phyloP scores from a whole-genome alignment of 768 basidiomycete species.

The Russula dissimulans region DNA sequence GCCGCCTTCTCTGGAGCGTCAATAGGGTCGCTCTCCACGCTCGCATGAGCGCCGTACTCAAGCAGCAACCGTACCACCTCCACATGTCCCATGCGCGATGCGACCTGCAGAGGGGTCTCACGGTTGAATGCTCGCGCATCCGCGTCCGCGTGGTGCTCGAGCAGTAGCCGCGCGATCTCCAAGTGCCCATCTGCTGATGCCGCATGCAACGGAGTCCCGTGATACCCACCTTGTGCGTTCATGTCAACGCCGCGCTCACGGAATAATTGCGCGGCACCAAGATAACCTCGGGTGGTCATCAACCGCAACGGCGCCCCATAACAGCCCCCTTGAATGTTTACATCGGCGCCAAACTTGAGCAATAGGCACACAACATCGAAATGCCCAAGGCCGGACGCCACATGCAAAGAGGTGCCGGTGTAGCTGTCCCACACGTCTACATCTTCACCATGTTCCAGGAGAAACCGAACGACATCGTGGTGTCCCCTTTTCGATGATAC shows the following conservation, averaged over 20 bases:
- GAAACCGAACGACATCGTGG: not conserved
- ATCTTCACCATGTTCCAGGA: constrained; percentile 2
- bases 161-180: not conserved
- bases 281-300: not conserved
- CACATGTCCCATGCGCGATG: not conserved
- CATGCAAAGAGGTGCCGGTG: not conserved
- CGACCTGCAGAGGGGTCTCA: not conserved
- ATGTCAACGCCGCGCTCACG: not conserved
- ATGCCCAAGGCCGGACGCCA: constrained; percentile 2
- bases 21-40: not conserved
- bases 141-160: not conserved
- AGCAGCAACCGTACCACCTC: not conserved
- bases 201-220: constrained; percentile 7
- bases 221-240: not conserved
- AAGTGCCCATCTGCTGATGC: not conserved
- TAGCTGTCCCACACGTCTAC: constrained; percentile 4
- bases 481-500: constrained; percentile 6
- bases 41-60: not conserved
- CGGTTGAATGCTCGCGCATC: not conserved
- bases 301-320: not conserved
- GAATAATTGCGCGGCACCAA: constrained; percentile 2
- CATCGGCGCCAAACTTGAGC: not conserved
- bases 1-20: not conserved
- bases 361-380: not conserved
- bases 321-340: constrained; percentile 3